Percentiles rank a stretch among this genome's conserved stretches.
Evolutionary conservation across 1,139 yeast species (phyloP).

Genomic region (Yamadazyma atmosphaerica): DNA sequence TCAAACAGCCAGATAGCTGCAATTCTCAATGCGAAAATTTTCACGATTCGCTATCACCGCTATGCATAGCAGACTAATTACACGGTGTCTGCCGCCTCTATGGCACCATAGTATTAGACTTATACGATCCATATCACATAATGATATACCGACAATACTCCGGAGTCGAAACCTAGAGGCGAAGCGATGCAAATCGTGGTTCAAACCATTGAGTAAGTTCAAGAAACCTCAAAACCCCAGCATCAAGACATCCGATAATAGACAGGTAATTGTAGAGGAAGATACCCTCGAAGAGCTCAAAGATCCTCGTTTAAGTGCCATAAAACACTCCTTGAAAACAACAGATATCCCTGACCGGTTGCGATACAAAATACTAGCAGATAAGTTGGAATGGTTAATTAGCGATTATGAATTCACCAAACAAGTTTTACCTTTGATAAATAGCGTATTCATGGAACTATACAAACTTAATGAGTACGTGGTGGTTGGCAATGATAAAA

Average conservation of each 20-base stretch:
- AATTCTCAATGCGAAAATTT: conserved; percentile 2
- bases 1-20: too few species aligned
- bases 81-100: background rate
- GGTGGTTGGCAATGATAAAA: background rate
- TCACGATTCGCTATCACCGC: background rate
- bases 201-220: background rate
- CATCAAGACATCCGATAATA: background rate
- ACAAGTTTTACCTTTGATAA: conserved; percentile 8
- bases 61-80: background rate
- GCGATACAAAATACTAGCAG: conserved; percentile 14
- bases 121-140: background rate
- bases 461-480: conserved; percentile 10
- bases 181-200: background rate
- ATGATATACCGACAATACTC: background rate
- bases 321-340: conserved; percentile 28
- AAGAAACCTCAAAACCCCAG: background rate
- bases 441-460: conserved; percentile 15
- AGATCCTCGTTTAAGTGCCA: conserved; percentile 9
- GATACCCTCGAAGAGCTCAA: background rate
- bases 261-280: background rate
- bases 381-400: conserved; percentile 21
- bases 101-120: background rate
- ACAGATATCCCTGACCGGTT: conserved; percentile 26
- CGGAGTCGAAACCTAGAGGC: background rate
- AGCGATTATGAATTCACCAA: conserved; percentile 6